phyloP scores from a whole-genome alignment of 306 rosid genomes.

The Urtica urens region DNA sequence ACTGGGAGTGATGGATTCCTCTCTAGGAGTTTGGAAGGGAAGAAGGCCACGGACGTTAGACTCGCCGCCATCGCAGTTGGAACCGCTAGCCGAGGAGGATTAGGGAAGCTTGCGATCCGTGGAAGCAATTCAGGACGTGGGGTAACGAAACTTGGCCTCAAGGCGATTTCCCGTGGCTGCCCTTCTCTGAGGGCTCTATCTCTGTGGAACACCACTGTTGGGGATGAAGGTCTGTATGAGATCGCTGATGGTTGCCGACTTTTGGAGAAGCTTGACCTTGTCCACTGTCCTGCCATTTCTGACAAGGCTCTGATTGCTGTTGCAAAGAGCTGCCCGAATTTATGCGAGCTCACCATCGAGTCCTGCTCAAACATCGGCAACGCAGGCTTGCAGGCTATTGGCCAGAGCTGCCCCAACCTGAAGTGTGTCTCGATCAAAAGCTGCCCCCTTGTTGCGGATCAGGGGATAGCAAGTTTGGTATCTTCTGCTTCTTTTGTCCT shows the following conservation, averaged over 20 bases:
- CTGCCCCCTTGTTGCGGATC: conserved; percentile 60
- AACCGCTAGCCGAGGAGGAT: conserved; percentile 76
- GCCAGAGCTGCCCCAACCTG: conserved; percentile 51
- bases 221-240: conserved; percentile 74
- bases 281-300: conserved; percentile 52
- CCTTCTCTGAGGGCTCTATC: conserved; percentile 65
- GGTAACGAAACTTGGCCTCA: conserved; percentile 61
- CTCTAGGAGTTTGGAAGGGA: conserved; percentile 78
- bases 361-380: conserved; percentile 70
- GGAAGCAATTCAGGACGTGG: conserved; percentile 40
- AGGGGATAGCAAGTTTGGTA: conserved; percentile 58
- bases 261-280: conserved; percentile 71
- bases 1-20: conserved; percentile 59
- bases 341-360: conserved; percentile 57
- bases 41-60: conserved; percentile 79
- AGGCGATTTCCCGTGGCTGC: conserved; percentile 68
- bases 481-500: conserved; percentile 44
- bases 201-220: conserved; percentile 51
- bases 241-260: conserved; percentile 54
- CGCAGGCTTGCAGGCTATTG: conserved; percentile 70
- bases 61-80: conserved; percentile 90
- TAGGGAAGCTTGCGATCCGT: conserved; percentile 65
- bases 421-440: conserved; percentile 50
- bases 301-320: conserved; percentile 58
- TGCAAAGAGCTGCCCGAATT: conserved; percentile 56